These are phyloP conservation scores for Thelonectria olida DNA, from an alignment of 2,329 filamentous ascomycete species.

Conservation along the genomic window DNA sequence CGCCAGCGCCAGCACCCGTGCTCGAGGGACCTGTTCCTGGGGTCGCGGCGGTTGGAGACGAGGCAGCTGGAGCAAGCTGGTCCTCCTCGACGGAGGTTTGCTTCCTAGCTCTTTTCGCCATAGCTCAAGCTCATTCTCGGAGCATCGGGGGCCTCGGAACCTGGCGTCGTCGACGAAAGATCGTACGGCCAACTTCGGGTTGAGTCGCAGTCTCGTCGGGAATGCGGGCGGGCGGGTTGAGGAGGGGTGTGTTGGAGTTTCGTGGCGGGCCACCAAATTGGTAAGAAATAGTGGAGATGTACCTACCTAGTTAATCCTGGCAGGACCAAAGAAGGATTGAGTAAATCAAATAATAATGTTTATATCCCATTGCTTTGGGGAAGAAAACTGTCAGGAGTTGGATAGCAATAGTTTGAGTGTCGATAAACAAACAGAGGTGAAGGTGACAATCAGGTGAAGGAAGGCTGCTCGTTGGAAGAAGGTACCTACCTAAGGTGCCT, in stretches of 20 bases:
- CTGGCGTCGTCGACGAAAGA: not conserved
- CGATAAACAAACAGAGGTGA: no score
- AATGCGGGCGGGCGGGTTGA: not conserved
- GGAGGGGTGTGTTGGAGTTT: conserved; percentile 6
- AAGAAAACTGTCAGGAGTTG: no score
- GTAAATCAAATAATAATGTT: not conserved
- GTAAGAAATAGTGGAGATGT: not conserved
- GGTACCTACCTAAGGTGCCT: no score
- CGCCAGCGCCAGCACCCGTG: conserved; percentile 2
- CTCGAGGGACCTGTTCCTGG: not conserved
- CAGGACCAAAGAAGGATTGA: no score
- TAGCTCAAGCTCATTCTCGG: conserved; percentile 32
- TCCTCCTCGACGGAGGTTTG: conserved; percentile 50
- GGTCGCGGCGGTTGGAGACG: not conserved
- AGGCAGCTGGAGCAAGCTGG: conserved; percentile 21
- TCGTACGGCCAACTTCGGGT: not conserved
- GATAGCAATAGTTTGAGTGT: no score
- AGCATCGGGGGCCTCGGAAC: not conserved
- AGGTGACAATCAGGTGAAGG: no score
- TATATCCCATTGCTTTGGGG: no score
- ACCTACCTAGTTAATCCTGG: no score
- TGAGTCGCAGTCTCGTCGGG: not conserved
- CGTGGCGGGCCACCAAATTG: not conserved
- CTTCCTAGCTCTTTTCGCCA: conserved; percentile 60
- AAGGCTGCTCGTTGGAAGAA: no score